Conservation (phyloP, 1,284 basidiomycete species). For the Puccinia polysora region DNA sequence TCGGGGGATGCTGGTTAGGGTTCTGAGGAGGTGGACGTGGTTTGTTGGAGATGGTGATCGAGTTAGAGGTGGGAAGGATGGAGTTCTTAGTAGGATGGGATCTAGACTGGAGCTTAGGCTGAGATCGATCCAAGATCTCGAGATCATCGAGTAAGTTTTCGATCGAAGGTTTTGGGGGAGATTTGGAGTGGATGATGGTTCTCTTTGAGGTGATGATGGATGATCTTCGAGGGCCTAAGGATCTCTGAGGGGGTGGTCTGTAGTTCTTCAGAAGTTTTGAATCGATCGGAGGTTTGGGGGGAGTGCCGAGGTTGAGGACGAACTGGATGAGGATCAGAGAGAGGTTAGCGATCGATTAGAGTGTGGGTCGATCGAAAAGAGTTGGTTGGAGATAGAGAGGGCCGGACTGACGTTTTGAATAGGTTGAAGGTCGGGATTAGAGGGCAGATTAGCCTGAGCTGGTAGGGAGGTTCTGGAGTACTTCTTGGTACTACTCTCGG, state of each 20-base stretch:
- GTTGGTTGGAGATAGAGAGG: neutral
- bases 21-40: no score
- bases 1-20: no score
- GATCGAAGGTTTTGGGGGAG: slow-evolving; percentile 14
- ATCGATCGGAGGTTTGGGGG: slow-evolving; percentile 21
- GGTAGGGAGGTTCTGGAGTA: neutral
- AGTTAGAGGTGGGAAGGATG: neutral
- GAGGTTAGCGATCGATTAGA: neutral
- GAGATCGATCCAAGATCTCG: slow-evolving; percentile 14
- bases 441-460: neutral
- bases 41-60: no score
- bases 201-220: neutral
- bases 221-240: slow-evolving; percentile 11
- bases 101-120: neutral
- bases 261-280: neutral
- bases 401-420: neutral
- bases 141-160: slow-evolving; percentile 10
- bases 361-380: neutral
- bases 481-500: slow-evolving; percentile 32
- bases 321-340: neutral
- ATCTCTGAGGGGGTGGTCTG: slow-evolving; percentile 5
- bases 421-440: neutral
- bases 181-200: slow-evolving; percentile 15
- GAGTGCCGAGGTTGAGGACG: slow-evolving; percentile 22
- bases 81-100: neutral